These are phyloP conservation scores for Chaetomium globosum DNA, from an alignment of 2,329 filamentous ascomycete genomes.

Conservation along the genomic window DNA sequence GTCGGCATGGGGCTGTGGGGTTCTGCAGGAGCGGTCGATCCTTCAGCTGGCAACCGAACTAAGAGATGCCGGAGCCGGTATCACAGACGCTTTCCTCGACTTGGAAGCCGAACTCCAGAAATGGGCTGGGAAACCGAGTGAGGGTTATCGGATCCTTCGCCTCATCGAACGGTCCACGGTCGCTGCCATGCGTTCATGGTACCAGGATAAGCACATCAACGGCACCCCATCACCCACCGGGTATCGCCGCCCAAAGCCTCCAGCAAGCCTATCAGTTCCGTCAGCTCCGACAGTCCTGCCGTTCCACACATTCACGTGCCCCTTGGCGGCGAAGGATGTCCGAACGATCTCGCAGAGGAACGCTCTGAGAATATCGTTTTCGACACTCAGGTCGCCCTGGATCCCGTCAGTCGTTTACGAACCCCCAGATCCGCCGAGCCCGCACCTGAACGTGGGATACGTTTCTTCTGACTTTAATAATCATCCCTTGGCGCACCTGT, in stretches of 20 bases:
- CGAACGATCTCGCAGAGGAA: conserved; percentile 94
- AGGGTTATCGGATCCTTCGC: conserved; percentile 81
- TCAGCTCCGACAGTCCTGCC: conserved; percentile 91
- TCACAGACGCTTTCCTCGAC: conserved; percentile 43
- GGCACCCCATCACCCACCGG: conserved; percentile 58
- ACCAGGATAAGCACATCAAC: conserved; percentile 74
- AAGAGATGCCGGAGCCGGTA: conserved; percentile 44
- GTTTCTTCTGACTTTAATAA: conserved; percentile 99
- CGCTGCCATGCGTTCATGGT: conserved; percentile 80
- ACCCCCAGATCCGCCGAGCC: conserved; percentile 80
- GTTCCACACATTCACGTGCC: conserved; percentile 97
- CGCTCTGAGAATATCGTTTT: conserved; percentile 87
- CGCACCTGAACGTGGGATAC: conserved; percentile 89
- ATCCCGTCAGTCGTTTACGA: conserved; percentile 76
- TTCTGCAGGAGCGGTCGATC: conserved; percentile 61
- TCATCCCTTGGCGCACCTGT: conserved; percentile 89
- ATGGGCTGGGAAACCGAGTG: conserved; percentile 80
- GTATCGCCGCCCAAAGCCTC: conserved; percentile 75
- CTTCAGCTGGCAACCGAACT: conserved; percentile 55
- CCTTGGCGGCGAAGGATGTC: conserved; percentile 86
- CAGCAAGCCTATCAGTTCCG: conserved; percentile 72
- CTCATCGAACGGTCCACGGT: conserved; percentile 83
- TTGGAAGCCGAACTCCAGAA: conserved; percentile 48
- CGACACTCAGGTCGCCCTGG: conserved; percentile 85
- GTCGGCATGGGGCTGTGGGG: conserved; percentile 78